A percentile compares a stretch with the other conserved stretches of the same genome.
Conservation (phyloP, 176 grass and related monocot genomes). For the Zoysia japonica region DNA sequence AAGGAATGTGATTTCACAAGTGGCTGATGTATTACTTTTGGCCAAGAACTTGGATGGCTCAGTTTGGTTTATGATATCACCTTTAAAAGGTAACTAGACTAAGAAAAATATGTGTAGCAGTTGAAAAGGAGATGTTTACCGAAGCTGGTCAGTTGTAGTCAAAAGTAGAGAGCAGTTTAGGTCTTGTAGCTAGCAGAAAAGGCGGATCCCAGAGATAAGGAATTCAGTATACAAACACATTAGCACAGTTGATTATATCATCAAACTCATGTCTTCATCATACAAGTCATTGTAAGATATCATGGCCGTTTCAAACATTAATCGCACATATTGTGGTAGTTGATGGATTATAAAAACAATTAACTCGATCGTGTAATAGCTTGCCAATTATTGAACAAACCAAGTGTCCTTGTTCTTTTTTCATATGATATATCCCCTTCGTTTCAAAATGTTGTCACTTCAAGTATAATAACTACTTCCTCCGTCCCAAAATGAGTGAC, state of each 20-base stretch:
- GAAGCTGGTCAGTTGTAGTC: background rate
- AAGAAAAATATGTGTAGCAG: constrained; percentile 9
- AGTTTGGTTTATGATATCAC: background rate
- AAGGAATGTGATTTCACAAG: background rate
- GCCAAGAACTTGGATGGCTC: background rate
- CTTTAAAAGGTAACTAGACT: background rate
- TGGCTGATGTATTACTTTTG: background rate
- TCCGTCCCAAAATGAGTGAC: no score
- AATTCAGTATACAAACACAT: background rate
- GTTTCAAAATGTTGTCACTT: background rate
- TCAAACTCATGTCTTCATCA: background rate
- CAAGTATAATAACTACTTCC: background rate
- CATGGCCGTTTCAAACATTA: background rate
- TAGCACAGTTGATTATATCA: background rate
- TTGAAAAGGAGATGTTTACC: constrained; percentile 6
- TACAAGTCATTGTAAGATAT: background rate
- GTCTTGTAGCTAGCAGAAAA: background rate
- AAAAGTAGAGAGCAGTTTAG: background rate
- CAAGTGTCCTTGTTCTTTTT: background rate
- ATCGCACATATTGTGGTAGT: background rate
- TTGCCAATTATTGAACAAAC: background rate
- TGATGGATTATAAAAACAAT: background rate
- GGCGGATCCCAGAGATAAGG: background rate
- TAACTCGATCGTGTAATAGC: background rate
- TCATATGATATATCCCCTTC: background rate